Conservation (phyloP, 2,329 filamentous ascomycete genomes). For the Talaromyces sp. region DNA sequence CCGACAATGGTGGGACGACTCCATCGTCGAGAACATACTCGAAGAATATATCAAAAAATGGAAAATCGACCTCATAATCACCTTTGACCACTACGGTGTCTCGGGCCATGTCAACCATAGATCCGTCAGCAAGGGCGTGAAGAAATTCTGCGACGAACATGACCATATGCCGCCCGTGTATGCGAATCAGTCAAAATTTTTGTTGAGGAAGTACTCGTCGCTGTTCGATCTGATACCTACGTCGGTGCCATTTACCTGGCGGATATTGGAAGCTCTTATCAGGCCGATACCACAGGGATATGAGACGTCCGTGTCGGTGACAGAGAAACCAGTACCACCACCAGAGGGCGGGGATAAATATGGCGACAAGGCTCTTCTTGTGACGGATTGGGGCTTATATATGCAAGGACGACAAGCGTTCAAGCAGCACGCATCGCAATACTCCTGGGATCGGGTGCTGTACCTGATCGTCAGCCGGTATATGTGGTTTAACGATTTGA, state of each 20-base stretch:
- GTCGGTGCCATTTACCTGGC: conserved; percentile 33
- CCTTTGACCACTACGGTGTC: conserved; percentile 42
- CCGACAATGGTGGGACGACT: conserved; percentile 38
- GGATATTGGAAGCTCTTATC: conserved; percentile 23
- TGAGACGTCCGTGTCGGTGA: neutral
- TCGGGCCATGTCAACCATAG: conserved; percentile 43
- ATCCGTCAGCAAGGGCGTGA: conserved; percentile 40
- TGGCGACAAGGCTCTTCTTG: conserved; percentile 33
- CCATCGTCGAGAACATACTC: conserved; percentile 32
- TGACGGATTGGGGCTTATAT: conserved; percentile 39
- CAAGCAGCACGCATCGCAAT: conserved; percentile 39
- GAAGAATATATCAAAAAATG: conserved; percentile 36
- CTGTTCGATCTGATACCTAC: conserved; percentile 39
- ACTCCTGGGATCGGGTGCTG: conserved; percentile 41
- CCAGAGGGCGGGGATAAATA: conserved; percentile 14
- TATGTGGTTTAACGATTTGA: conserved; percentile 40
- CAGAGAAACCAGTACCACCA: neutral
- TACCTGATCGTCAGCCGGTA: conserved; percentile 42
- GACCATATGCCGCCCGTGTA: conserved; percentile 33
- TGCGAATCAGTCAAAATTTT: conserved; percentile 35
- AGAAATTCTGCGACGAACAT: conserved; percentile 27
- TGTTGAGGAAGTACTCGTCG: conserved; percentile 40
- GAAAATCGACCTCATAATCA: conserved; percentile 42
- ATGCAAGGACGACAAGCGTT: conserved; percentile 37
- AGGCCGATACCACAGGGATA: conserved; percentile 9